Percentiles rank a stretch among this genome's conserved stretches.
Conservation (phyloP, 768 basidiomycete genomes). For the Xerocomus spinulosus region DNA sequence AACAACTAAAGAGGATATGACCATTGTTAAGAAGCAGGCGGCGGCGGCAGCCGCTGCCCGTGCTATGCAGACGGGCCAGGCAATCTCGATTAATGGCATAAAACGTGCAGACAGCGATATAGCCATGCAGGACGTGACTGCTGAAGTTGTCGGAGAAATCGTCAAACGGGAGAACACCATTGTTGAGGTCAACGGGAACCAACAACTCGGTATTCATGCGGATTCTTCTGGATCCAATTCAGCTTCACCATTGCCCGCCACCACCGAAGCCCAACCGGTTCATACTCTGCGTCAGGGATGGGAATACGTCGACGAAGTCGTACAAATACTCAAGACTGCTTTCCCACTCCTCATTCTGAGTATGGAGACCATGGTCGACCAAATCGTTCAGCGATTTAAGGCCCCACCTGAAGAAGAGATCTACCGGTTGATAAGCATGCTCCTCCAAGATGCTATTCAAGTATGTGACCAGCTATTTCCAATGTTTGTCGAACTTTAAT, state of each 20-base stretch:
- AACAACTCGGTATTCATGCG: slow-evolving; percentile 17
- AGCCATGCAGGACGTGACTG: slow-evolving; percentile 25
- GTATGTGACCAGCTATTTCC: slow-evolving; percentile 38
- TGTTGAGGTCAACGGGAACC: slow-evolving; percentile 24
- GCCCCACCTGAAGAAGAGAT: slow-evolving; percentile 88
- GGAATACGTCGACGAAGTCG: slow-evolving; percentile 91
- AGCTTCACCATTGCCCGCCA: slow-evolving; percentile 12
- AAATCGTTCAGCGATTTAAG: slow-evolving; percentile 87
- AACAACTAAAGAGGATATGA: slow-evolving; percentile 73
- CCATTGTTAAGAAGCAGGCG: slow-evolving; percentile 40
- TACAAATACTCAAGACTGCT: slow-evolving; percentile 90
- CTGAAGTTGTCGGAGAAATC: slow-evolving; percentile 27
- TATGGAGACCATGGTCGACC: slow-evolving; percentile 96
- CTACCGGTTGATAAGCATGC: slow-evolving; percentile 83
- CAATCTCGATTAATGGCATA: slow-evolving; percentile 17
- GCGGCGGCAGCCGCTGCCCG: slow-evolving; percentile 33
- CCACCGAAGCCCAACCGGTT: slow-evolving; percentile 20
- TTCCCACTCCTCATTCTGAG: slow-evolving; percentile 94
- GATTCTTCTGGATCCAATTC: slow-evolving; percentile 16
- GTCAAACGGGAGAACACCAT: slow-evolving; percentile 18
- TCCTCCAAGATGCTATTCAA: slow-evolving; percentile 83
- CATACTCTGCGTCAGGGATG: slow-evolving; percentile 61
- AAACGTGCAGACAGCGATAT: slow-evolving; percentile 31
- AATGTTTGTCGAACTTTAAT: not conserved
- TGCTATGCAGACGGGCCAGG: slow-evolving; percentile 34